Conservation (phyloP, 2,329 filamentous ascomycete species). For the Fusarium nelsonii region DNA sequence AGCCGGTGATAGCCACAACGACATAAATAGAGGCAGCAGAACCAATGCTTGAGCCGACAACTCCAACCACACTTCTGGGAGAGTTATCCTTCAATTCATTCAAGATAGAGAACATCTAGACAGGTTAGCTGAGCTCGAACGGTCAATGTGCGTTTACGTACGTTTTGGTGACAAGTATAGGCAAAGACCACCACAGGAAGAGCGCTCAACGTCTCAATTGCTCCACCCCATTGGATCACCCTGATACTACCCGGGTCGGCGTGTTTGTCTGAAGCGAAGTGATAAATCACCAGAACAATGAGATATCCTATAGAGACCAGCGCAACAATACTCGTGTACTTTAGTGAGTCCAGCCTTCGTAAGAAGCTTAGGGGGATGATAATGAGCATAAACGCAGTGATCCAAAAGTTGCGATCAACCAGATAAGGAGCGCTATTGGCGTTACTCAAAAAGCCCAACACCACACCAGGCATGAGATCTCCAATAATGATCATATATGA, state of each 20-base stretch:
- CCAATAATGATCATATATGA: slow-evolving; percentile 99
- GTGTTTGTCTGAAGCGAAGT: slow-evolving; percentile 85
- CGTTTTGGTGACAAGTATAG: slow-evolving; percentile 99
- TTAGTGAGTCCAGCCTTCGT: slow-evolving; percentile 90
- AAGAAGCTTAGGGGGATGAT: slow-evolving; percentile 96
- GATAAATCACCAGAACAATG: slow-evolving; percentile 91
- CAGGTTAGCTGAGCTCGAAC: slow-evolving; percentile 8
- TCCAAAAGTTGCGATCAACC: slow-evolving; percentile 94
- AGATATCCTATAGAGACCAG: slow-evolving; percentile 94
- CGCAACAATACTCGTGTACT: slow-evolving; percentile 95
- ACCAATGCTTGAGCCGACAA: slow-evolving; percentile 87
- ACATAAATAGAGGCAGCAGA: slow-evolving; percentile 89
- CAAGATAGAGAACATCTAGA: slow-evolving; percentile 96
- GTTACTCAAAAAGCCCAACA: slow-evolving; percentile 80
- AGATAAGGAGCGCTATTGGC: slow-evolving; percentile 76
- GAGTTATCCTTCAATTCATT: slow-evolving; percentile 93
- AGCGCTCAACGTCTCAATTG: slow-evolving; percentile 82
- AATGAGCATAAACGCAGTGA: slow-evolving; percentile 96
- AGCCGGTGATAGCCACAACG: slow-evolving; percentile 93
- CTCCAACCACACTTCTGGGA: slow-evolving; percentile 77
- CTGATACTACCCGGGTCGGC: slow-evolving; percentile 80
- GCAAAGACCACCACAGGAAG: slow-evolving; percentile 97
- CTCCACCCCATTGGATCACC: slow-evolving; percentile 81
- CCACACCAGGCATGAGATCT: slow-evolving; percentile 96
- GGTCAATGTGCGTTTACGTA: slow-evolving; percentile 56